Evolutionary conservation across 768 basidiomycete genomes (phyloP).

Genomic region (Tulasnella sp.): DNA sequence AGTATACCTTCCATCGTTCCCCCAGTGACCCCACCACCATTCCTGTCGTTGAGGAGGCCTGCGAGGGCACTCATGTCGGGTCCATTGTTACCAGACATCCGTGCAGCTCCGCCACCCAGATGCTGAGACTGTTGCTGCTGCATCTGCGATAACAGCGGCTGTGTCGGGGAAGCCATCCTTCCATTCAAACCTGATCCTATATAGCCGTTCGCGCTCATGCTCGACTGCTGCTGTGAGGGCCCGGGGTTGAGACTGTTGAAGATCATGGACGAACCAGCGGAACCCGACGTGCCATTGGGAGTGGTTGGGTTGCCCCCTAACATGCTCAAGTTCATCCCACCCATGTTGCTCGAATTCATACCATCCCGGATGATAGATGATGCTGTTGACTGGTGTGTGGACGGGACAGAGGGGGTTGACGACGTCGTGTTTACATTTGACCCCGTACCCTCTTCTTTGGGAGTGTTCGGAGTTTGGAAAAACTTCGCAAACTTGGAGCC

Average conservation of each 20-base stretch:
- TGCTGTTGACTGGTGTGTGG: no score
- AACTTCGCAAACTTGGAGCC: slow-evolving; percentile 16
- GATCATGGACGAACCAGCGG: not conserved
- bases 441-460: not conserved
- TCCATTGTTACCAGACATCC: not conserved
- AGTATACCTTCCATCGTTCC: slow-evolving; percentile 71
- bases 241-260: not conserved
- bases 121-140: slow-evolving; percentile 35
- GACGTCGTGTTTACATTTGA: no score
- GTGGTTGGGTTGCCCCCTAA: not conserved
- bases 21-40: slow-evolving; percentile 36
- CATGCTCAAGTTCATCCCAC: not conserved
- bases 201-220: not conserved
- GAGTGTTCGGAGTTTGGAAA: slow-evolving; percentile 3
- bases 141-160: slow-evolving; percentile 19
- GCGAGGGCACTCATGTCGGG: not conserved
- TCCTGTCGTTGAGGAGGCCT: slow-evolving; percentile 1
- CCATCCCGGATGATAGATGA: no score
- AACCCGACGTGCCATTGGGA: not conserved
- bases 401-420: no score
- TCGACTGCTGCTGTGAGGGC: not conserved
- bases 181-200: not conserved
- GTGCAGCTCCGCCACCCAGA: slow-evolving; percentile 26
- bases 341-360: no score
- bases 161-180: slow-evolving; percentile 5